Conservation (phyloP, 257 asterid species). For the Gentiana macrophylla region DNA sequence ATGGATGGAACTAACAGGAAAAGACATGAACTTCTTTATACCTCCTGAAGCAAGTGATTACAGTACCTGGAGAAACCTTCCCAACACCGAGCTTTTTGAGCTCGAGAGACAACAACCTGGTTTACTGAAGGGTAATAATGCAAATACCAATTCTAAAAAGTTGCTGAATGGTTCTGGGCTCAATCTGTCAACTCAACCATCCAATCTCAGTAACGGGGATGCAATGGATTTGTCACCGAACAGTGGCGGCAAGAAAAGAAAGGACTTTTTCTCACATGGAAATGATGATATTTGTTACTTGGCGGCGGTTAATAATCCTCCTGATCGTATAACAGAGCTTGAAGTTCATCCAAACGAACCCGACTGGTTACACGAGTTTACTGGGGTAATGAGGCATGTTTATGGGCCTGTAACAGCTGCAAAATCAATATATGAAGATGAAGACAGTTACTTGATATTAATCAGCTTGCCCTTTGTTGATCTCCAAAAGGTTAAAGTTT, state of each 20-base stretch:
- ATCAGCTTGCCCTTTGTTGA: slow-evolving; percentile 84
- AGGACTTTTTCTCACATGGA: slow-evolving; percentile 44
- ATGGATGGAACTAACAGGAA: slow-evolving; percentile 79
- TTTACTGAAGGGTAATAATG: slow-evolving; percentile 25
- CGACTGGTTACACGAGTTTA: slow-evolving; percentile 56
- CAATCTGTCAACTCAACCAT: slow-evolving; percentile 48
- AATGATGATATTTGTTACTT: slow-evolving; percentile 39
- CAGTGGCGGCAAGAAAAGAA: slow-evolving; percentile 43
- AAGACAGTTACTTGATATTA: slow-evolving; percentile 52
- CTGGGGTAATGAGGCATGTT: slow-evolving; percentile 56
- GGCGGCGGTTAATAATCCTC: slow-evolving; percentile 19
- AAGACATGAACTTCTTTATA: slow-evolving; percentile 53
- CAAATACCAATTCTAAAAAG: slow-evolving; percentile 43
- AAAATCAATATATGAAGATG: slow-evolving; percentile 72
- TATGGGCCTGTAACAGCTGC: slow-evolving; percentile 88
- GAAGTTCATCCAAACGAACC: slow-evolving; percentile 48
- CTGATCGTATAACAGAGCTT: slow-evolving; percentile 41
- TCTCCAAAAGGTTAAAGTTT: slow-evolving; percentile 75
- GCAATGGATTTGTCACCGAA: slow-evolving; percentile 38
- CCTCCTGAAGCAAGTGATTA: slow-evolving; percentile 75
- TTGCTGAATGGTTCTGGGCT: slow-evolving; percentile 58
- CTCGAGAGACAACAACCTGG: slow-evolving; percentile 49
- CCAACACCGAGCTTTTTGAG: slow-evolving; percentile 60
- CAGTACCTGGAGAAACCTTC: slow-evolving; percentile 72
- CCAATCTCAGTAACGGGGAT: slow-evolving; percentile 50